phyloP scores from a whole-genome alignment of 208 protist genomes.

The Trypanosoma rangeli region DNA sequence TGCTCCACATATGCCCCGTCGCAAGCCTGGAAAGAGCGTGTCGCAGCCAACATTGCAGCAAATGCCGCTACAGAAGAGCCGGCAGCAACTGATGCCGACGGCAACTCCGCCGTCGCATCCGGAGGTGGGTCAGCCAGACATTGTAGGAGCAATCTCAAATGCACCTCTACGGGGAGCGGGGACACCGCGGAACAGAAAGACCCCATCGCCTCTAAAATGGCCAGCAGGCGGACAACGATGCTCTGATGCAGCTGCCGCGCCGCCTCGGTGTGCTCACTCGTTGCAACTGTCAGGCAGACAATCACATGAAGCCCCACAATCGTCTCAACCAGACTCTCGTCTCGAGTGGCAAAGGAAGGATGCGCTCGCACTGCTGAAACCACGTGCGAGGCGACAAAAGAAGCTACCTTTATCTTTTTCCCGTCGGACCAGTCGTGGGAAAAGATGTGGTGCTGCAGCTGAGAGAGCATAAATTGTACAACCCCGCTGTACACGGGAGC shows the following conservation, averaged over 20 bases:
- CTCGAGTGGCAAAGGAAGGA: slow-evolving; percentile 30
- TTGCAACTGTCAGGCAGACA: slow-evolving; percentile 52
- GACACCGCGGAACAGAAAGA: not conserved
- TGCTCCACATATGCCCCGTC: slow-evolving; percentile 6
- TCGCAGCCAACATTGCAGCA: slow-evolving; percentile 13
- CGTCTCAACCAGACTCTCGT: slow-evolving; percentile 27
- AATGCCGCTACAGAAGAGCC: slow-evolving; percentile 19
- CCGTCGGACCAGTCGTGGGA: slow-evolving; percentile 77
- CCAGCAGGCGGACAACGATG: slow-evolving; percentile 46
- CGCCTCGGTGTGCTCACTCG: slow-evolving; percentile 31
- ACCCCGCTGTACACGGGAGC: slow-evolving; percentile 28
- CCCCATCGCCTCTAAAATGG: slow-evolving; percentile 37
- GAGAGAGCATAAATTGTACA: slow-evolving; percentile 52
- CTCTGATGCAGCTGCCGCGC: slow-evolving; percentile 41
- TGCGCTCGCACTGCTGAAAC: slow-evolving; percentile 54
- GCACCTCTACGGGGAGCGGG: not conserved
- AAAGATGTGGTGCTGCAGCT: slow-evolving; percentile 57
- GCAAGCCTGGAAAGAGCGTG: not conserved
- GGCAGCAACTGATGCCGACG: slow-evolving; percentile 8
- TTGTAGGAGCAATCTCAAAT: slow-evolving; percentile 9
- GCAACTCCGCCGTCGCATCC: slow-evolving; percentile 2
- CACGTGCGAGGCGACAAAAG: slow-evolving; percentile 76
- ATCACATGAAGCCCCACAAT: slow-evolving; percentile 45
- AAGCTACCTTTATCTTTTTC: slow-evolving; percentile 45
- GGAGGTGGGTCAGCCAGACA: slow-evolving; percentile 8